phyloP scores from a whole-genome alignment of 768 basidiomycete species.

The Suillus subluteus region DNA sequence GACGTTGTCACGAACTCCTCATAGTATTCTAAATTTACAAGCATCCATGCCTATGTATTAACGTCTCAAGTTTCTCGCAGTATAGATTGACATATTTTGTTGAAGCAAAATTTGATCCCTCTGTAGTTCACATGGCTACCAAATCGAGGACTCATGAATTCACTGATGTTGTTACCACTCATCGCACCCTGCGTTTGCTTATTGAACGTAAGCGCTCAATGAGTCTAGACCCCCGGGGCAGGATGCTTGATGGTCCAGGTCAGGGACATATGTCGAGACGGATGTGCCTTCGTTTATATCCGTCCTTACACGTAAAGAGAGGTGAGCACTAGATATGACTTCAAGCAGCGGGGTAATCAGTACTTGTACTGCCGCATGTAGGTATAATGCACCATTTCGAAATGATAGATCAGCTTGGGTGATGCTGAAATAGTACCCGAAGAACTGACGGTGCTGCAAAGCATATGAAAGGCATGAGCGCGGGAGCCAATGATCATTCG shows the following conservation, averaged over 20 bases:
- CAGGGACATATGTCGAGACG: not conserved
- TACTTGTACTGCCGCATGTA: not conserved
- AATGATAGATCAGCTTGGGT: not conserved
- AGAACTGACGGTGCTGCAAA: not conserved
- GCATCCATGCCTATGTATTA: too few relatives aligned
- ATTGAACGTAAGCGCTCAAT: not conserved
- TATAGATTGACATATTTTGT: too few relatives aligned
- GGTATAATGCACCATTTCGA: too few relatives aligned
- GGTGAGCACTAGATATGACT: not conserved
- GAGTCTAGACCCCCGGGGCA: not conserved
- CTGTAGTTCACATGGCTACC: too few relatives aligned
- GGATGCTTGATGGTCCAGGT: not conserved
- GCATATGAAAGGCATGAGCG: not conserved
- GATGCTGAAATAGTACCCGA: not conserved
- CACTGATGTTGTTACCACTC: not conserved
- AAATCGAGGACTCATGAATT: too few relatives aligned
- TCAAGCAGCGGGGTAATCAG: not conserved
- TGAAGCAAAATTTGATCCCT: too few relatives aligned
- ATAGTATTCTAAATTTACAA: too few relatives aligned
- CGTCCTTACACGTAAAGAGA: not conserved
- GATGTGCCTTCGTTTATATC: not conserved
- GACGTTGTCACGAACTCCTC: too few relatives aligned
- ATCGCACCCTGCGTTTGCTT: not conserved
- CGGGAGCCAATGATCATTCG: not conserved
- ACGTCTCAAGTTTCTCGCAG: too few relatives aligned